These are phyloP conservation scores for Ogataea zsoltii DNA, from an alignment of 805 yeast species.

Conservation along the genomic window DNA sequence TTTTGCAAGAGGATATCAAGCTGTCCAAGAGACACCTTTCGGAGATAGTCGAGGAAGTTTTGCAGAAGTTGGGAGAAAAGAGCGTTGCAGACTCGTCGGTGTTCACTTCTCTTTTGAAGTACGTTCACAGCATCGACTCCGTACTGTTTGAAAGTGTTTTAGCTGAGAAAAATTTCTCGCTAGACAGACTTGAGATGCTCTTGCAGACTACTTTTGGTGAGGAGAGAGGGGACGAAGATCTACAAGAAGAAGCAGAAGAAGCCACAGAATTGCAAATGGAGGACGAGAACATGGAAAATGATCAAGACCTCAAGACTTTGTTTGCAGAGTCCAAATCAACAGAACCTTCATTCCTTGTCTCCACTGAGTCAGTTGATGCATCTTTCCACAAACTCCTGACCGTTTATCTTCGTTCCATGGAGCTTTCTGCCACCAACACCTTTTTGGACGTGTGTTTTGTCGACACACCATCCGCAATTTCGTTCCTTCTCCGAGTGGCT, in stretches of 20 bases:
- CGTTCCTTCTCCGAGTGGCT: conserved; percentile 59
- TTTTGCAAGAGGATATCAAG: conserved; percentile 12
- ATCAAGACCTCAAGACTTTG: not conserved
- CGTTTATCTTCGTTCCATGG: conserved; percentile 46
- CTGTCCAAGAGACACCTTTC: conserved; percentile 24
- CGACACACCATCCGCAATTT: conserved; percentile 37
- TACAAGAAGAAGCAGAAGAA: conserved; percentile 24
- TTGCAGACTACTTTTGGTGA: conserved; percentile 59
- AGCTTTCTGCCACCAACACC: conserved; percentile 10
- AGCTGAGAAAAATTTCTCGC: conserved; percentile 33
- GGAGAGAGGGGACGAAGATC: conserved; percentile 16
- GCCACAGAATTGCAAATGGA: conserved; percentile 23
- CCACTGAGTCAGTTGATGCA: conserved; percentile 30
- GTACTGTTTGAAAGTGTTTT: conserved; percentile 42
- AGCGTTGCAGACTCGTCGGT: conserved; percentile 21
- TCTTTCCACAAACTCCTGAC: conserved; percentile 46
- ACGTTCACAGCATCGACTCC: conserved; percentile 39
- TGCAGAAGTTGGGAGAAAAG: conserved; percentile 18
- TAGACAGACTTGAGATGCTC: conserved; percentile 60
- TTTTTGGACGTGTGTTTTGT: conserved; percentile 25
- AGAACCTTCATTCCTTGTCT: conserved; percentile 37
- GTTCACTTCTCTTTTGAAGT: conserved; percentile 36
- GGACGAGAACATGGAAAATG: conserved; percentile 6
- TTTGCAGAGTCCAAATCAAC: conserved; percentile 7
- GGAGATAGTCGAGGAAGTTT: conserved; percentile 23